Base-by-base conservation (phyloP, 768 basidiomycete species). In the Lentinula raphanica region DNA sequence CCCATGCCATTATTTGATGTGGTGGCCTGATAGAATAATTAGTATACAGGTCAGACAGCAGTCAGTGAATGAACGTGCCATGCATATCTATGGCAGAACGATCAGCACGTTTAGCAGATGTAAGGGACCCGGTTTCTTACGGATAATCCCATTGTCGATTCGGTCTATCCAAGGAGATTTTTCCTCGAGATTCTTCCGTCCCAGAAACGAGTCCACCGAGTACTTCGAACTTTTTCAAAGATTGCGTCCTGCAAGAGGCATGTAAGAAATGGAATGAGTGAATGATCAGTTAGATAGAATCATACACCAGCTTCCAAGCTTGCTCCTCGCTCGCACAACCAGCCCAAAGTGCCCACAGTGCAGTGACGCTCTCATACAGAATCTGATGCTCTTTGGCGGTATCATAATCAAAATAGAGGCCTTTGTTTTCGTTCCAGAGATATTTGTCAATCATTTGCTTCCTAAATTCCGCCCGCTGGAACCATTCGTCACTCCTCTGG, bases 71-170 rank as follows among this genome's bases (percentile, higher is more conserved):
- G 27, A 46, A 72, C 72, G 54, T 68, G 83, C 81, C 87, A 90
- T 62, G 88, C 88, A 65, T 89, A 89, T 64, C 86, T 87, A 62
- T 29, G 46, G 35, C n/a, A n/a, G 58, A 54, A 19, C 32, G n/a
- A n/a, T n/a, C n/a, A n/a, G n/a, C n/a, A 53, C n/a, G 32, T 8
- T 35, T 40, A 29, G 49, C 4, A 17, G 6, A 8, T 17, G 29
- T 40, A 29, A 27, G 53, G 48, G n/a, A 15, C 53, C 49, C 54
- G 62, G 51, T 56, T 35, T 85, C 90, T 64, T 75, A 94, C 77
- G 94, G 96, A 72, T 94, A 95, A 70, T 95, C 96, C 97, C 96
- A 99, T 68, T 99, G 96, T 62, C 96, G 91, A 74, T 98, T 98
- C 15, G 96, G 96, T 49, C 97, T 81, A 66, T 97, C 94, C 55